Evolutionary conservation across 768 basidiomycete species (phyloP), one percentile per base, ranked within the genome.

Genomic region (Psilocybe cyanescens): DNA sequence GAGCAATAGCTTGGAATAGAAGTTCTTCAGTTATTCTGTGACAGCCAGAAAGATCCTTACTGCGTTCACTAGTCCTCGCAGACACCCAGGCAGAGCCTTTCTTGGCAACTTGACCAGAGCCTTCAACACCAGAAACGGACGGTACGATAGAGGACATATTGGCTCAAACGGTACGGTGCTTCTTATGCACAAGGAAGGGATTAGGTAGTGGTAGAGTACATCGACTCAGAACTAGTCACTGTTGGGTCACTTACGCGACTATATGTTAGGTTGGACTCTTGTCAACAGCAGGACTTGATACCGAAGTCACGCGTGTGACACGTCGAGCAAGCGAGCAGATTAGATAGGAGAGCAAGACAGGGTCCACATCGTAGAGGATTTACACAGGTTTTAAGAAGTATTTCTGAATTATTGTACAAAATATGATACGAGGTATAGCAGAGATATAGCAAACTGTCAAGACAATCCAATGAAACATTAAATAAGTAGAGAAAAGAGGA

Each of bases 21-120:
- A 35, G 65, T 50, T 61, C 56, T 46, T 50, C 47, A 33, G 52
- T 28, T n/a, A 48, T 37, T 33, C 14, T 7, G 9, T 3, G 30
- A 29, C 28, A 29, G 35, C 17, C 44, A 28, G 44, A 47, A n/a
- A 19, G 44, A 17, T 24, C 79, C 83, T 51, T 61, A 85, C 84
- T 79, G 70, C 82, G 83, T 75, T 84, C 84, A 63, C 73, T 82
- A 14, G 77, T 76, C 65, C 79, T 77, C 44, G 78, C 73, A 31
- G 76, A 73, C 49, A 80, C 71, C 78, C 76, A 77, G 55, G 75
- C 68, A 37, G 79, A 75, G 48, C 76, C 77, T 61, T 74, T 79
- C 70, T 76, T 78, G 46, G 71, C 68, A 16, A 68, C 69, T 56
- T 73, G 71, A 49, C 72, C 76, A 49, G 73, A 65, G 58, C 70